These are phyloP conservation scores for Chrysosporium keratinophilum DNA, from an alignment of 2,329 filamentous ascomycete species.

Conservation along the genomic window DNA sequence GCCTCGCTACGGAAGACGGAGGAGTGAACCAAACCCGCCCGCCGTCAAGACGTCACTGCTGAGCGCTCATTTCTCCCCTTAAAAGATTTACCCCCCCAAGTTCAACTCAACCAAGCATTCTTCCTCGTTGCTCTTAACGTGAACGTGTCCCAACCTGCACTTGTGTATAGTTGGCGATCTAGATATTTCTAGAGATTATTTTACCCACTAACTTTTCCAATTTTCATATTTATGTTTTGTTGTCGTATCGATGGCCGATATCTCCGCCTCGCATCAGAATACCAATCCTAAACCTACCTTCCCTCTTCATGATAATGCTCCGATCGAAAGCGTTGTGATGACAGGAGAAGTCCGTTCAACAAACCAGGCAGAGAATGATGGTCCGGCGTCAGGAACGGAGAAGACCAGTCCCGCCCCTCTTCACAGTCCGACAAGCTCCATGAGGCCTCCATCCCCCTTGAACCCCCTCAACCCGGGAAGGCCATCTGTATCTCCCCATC, in stretches of 20 bases:
- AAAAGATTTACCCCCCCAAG: too few relatives aligned
- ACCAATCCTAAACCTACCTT: not conserved
- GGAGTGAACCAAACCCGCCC: too few relatives aligned
- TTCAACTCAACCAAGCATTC: too few relatives aligned
- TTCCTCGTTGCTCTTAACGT: too few relatives aligned
- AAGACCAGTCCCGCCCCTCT: not conserved
- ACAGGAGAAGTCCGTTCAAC: not conserved
- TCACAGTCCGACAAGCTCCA: constrained; percentile 23
- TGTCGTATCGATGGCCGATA: not conserved
- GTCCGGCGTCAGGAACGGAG: not conserved
- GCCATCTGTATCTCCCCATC: constrained; percentile 35
- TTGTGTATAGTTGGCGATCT: too few relatives aligned
- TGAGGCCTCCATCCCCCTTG: constrained; percentile 23
- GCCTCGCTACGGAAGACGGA: too few relatives aligned
- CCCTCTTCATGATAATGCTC: not conserved
- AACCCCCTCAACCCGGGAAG: constrained; percentile 37
- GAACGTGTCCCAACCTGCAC: too few relatives aligned
- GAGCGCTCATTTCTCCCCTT: too few relatives aligned
- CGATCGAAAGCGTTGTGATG: not conserved
- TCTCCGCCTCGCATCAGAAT: not conserved
- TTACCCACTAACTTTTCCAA: too few relatives aligned
- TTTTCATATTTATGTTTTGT: too few relatives aligned
- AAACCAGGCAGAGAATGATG: constrained; percentile 18
- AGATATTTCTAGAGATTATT: too few relatives aligned
- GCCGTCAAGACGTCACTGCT: too few relatives aligned